Evolutionary conservation across 139 green algal genomes (phyloP).

Genomic region (Tetradesmus lagerheimii): DNA sequence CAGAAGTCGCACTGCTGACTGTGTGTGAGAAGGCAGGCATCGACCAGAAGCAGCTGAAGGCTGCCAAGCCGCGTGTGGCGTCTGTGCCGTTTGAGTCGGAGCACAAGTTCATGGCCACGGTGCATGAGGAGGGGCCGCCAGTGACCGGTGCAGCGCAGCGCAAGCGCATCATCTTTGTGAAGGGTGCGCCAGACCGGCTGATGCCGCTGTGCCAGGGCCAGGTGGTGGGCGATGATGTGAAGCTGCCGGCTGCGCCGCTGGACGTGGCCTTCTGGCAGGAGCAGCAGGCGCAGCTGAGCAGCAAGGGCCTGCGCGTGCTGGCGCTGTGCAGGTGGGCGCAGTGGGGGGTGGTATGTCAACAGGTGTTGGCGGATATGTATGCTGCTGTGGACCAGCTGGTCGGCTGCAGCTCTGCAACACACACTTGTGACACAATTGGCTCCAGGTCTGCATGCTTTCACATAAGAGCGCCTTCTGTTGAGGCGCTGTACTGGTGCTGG

Average conservation of each 20-base stretch:
- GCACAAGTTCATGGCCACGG: constrained; percentile 62
- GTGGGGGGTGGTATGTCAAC: background rate
- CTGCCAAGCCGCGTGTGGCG: constrained; percentile 30
- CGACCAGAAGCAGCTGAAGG: constrained; percentile 23
- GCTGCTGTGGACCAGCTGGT: background rate
- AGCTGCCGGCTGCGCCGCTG: constrained; percentile 15
- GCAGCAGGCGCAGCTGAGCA: constrained; percentile 53
- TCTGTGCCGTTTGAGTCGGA: constrained; percentile 56
- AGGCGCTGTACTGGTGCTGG: too few relatives aligned
- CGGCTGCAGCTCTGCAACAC: too few relatives aligned
- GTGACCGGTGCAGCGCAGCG: background rate
- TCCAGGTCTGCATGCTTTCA: too few relatives aligned
- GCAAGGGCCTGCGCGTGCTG: constrained; percentile 53
- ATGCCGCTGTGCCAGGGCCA: constrained; percentile 51
- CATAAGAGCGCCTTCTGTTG: too few relatives aligned
- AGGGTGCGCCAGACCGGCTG: constrained; percentile 57
- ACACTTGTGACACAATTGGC: too few relatives aligned
- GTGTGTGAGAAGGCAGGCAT: constrained; percentile 49
- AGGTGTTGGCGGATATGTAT: background rate
- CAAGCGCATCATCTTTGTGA: constrained; percentile 49
- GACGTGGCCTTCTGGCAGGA: constrained; percentile 40
- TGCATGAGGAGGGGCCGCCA: constrained; percentile 39
- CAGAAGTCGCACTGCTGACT: constrained; percentile 56
- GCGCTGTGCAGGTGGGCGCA: constrained; percentile 54
- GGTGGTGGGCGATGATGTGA: constrained; percentile 16